phyloP scores from a whole-genome alignment of 2,329 filamentous ascomycete species.

The Didymella glomerata region DNA sequence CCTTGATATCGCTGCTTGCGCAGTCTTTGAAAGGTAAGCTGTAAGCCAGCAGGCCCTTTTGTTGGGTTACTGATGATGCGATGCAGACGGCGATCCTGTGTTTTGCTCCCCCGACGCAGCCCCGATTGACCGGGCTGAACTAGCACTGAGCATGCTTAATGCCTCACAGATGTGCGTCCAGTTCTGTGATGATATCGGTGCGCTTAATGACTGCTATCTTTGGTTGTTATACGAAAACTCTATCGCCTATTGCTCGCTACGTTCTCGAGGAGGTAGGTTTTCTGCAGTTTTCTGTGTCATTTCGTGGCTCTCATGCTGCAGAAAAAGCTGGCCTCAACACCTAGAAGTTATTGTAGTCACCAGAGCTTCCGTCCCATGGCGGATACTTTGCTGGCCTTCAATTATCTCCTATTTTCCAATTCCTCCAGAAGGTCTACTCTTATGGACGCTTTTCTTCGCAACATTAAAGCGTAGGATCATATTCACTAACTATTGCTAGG shows the following conservation, averaged over 20 bases:
- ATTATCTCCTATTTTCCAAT: no score
- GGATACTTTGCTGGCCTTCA: no score
- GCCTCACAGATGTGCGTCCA: constrained; percentile 42
- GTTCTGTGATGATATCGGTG: constrained; percentile 45
- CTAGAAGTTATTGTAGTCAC: no score
- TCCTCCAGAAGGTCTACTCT: no score
- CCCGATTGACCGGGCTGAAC: constrained; percentile 35
- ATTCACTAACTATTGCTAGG: constrained; percentile 22
- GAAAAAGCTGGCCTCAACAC: no score
- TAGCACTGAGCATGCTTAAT: constrained; percentile 38
- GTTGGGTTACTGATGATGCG: constrained; percentile 2
- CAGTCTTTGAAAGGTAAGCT: constrained; percentile 38
- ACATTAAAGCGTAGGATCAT: no score
- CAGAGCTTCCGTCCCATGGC: no score
- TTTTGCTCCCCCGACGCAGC: constrained; percentile 42
- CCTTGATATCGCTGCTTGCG: constrained; percentile 50
- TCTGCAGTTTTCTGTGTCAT: not conserved
- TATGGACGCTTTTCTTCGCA: no score
- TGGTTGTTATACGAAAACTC: constrained; percentile 48
- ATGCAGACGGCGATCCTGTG: constrained; percentile 44
- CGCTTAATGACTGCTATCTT: constrained; percentile 47
- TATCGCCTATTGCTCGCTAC: constrained; percentile 36
- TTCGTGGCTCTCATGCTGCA: no score
- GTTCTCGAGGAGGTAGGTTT: constrained; percentile 42
- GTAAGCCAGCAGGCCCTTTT: not conserved